Evolutionary conservation across 1,139 yeast genomes (phyloP), one percentile per base, ranked within the genome.

Genomic region (Diutina pseudorugosa): DNA sequence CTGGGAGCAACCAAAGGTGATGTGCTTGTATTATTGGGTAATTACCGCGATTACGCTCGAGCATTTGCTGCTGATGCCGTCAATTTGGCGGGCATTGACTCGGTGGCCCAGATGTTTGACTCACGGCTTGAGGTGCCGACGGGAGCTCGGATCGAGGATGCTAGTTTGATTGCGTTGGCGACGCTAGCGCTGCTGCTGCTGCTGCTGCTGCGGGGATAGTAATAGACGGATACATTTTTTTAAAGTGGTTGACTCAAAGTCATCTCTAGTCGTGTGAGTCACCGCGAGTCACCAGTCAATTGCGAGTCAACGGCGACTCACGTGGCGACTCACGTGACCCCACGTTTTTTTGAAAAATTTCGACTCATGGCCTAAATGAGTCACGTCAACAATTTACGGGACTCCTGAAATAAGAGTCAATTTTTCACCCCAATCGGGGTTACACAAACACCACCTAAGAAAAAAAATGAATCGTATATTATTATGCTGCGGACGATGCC

Each of bases 61-160:
- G 71, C 83, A 27, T 85, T 86, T 27, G n/a, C 16, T 8, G 40
- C 12, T 55, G 62, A 70, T 23, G 63, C 63, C 50, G 81, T 77
- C 51, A 75, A 72, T 56, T 68, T 83, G 52, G 77, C 72, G 48
- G 85, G 80, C 3, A 77, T 83, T 8, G 74, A 73, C 0, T 72
- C 67, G 47, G 77, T 84, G 1, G 68, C 73, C 30, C 82, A 81
- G 56, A 74, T 89, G 70, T 85, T 89, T 63, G 95, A 88, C 63
- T 83, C 84, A 6, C 72, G 74, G 52, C 57, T 85, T 42, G 63
- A 63, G 8, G 72, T 85, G 16, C 83, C 86, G 1, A 63, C 69
- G 0, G 81, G 85, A 0, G 72, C 79, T 1, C 75, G 86, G 53
- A 72, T 83, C 2, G 95, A 87, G 61, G 96, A 88, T 64, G 85